Evolutionary conservation across 73 alveolate genomes (phyloP), one percentile per base, ranked within the genome.

Genomic region (Tetrahymena thermophila): DNA sequence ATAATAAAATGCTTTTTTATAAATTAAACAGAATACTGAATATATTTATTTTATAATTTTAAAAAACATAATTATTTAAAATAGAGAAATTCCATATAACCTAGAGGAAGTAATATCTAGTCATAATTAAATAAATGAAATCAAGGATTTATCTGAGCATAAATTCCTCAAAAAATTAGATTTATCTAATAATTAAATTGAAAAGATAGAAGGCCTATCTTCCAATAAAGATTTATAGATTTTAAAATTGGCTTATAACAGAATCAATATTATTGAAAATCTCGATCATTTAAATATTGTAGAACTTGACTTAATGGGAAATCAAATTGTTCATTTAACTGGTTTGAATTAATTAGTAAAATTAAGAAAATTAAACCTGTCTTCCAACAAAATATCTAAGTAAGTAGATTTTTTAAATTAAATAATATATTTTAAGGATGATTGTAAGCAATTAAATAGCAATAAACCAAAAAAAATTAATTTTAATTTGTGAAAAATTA

Each of bases 181-280:
- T 96, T 98, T 98, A 40, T 97, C 99, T 23, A 95, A 97, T 85
- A 98, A 98, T 97, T 96, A 97, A 35, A 96, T 98, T 23, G 97
- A 96, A 31, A 95, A 96, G 17, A 96, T 98, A 93, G 97, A 98
- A 93, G 97, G 98, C 57, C 97, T 98, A 17, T 93, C 99, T 21
- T 97, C 97, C 31, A 83, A 98, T 58, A 93, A 94, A 21, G 98
- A 96, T 94, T 95, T 98, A 85, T 96, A 98, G 97, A 85, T 94
- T 35, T 94, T 98, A 84, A 97, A 96, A 85, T 96, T 98, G 34
- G 98, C 97, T 56, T 95, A 98, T 89, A 98, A 98, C 95, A 94
- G 96, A 56, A 98, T 98, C n/a, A 93, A 94, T 43, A 84, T 95
- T 55, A 98, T 98, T 93, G 99, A 98, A 94, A 98, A 97, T 85